Base-by-base conservation (phyloP, 2,329 filamentous ascomycete species). In the Pseudovirgaria hyperparasitica region DNA sequence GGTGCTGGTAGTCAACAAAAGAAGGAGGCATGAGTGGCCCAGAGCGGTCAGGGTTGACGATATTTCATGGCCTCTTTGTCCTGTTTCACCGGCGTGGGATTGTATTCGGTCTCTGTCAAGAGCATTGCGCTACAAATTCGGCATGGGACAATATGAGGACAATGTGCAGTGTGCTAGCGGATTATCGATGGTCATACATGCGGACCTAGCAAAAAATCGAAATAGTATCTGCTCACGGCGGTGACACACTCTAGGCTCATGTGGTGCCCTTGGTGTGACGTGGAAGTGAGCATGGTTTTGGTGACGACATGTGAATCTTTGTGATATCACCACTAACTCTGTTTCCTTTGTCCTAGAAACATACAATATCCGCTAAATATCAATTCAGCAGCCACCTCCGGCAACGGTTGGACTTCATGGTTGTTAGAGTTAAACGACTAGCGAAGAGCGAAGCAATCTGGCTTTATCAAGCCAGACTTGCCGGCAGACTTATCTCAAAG, bases 401-500 rank as follows among this genome's bases (percentile, higher is more conserved):
- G n/a, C n/a, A 38, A 77, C 82, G 80, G 76, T 73, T 78, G 68
- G 43, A 43, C n/a, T n/a, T n/a, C n/a, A n/a, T n/a, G n/a, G n/a
- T n/a, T n/a, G n/a, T n/a, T 72, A 72, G 73, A 82, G 84, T 77
- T 93, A 93, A 75, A 92, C 80, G 74, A 73, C 70, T 86, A 72
- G 84, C 84, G 81, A 67, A 93, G 67, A 93, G 58, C 45, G 67
- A 90, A 59, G 48, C 52, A 43, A 55, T 43, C 50, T 63, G 68
- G 61, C 70, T 58, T 38, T 44, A 35, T 28, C 37, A 38, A 36
- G 49, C 62, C 57, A 58, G 55, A 67, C 78, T 85, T 64, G 65
- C 76, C 76, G 74, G 79, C 82, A 87, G 80, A 87, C 75, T 76
- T 72, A 70, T 70, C 52, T 63, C 59, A 63, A 70, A 66, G 60